Conservation (phyloP, 345 rosid species). For the Litchi chinensis region DNA sequence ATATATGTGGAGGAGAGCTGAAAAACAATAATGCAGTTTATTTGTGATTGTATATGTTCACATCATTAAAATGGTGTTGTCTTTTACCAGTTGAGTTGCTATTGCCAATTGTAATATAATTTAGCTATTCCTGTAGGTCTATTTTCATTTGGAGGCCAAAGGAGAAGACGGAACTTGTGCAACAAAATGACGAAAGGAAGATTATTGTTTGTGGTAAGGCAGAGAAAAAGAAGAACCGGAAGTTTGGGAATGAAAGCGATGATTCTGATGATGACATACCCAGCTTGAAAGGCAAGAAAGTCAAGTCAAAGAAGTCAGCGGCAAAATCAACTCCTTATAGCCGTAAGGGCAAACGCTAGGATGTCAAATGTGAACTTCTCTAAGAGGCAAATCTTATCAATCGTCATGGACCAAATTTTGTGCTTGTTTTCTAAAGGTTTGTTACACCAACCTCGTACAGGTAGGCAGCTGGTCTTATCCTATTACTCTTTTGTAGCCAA, state of each 20-base stretch:
- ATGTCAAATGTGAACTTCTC: background rate
- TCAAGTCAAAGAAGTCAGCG: conserved; percentile 37
- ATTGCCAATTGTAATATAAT: background rate
- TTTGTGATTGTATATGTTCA: background rate
- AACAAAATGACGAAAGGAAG: conserved; percentile 56
- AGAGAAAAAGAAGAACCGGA: conserved; percentile 53
- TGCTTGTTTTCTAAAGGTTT: background rate
- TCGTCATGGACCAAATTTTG: background rate
- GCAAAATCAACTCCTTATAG: conserved; percentile 31
- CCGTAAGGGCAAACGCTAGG: conserved; percentile 42
- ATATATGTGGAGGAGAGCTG: too few relatives aligned
- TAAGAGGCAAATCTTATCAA: too few relatives aligned
- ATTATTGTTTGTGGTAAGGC: conserved; percentile 55
- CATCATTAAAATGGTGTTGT: background rate
- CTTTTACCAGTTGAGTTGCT: background rate
- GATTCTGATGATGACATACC: conserved; percentile 59
- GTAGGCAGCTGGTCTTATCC: background rate
- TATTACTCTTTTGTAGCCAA: background rate
- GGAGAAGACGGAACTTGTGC: conserved; percentile 48
- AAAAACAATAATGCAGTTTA: too few relatives aligned
- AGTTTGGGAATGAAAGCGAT: conserved; percentile 39
- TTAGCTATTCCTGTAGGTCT: conserved; percentile 53
- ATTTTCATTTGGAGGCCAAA: conserved; percentile 90
- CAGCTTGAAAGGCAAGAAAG: conserved; percentile 55
- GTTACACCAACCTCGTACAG: background rate